Conservation (phyloP, 768 basidiomycete species). For the Russula griseocarnosa region DNA sequence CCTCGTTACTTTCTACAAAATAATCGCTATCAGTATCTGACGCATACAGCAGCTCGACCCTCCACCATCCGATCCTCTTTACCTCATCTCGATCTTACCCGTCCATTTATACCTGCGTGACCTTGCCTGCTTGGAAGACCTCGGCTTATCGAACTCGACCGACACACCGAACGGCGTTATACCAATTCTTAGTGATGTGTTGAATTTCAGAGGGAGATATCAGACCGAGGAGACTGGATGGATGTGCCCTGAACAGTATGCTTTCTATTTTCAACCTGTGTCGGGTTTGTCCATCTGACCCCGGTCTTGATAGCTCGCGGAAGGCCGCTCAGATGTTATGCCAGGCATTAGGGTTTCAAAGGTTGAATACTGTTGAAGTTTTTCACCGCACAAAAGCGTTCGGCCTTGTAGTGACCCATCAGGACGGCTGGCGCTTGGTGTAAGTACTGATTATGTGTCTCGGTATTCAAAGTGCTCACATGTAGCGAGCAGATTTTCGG, state of each 20-base stretch:
- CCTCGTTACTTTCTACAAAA: slow-evolving; percentile 26
- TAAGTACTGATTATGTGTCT: neutral
- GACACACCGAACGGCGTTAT: slow-evolving; percentile 45
- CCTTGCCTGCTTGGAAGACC: slow-evolving; percentile 61
- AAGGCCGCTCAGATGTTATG: slow-evolving; percentile 24
- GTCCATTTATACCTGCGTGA: slow-evolving; percentile 71
- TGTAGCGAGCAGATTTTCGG: slow-evolving; percentile 68
- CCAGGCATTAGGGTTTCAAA: slow-evolving; percentile 18
- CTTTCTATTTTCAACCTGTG: neutral
- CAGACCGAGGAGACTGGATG: slow-evolving; percentile 4
- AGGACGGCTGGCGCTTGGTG: slow-evolving; percentile 28
- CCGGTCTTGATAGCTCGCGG: slow-evolving; percentile 18
- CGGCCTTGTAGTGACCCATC: slow-evolving; percentile 23
- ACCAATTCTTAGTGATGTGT: slow-evolving; percentile 39
- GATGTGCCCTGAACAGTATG: slow-evolving; percentile 12
- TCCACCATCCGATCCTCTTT: slow-evolving; percentile 58
- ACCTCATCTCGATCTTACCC: slow-evolving; percentile 57
- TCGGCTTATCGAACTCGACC: slow-evolving; percentile 51
- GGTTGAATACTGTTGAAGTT: slow-evolving; percentile 23
- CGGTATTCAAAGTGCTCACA: slow-evolving; percentile 24
- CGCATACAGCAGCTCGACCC: slow-evolving; percentile 52
- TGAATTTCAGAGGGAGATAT: slow-evolving; percentile 8
- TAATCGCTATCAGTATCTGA: neutral
- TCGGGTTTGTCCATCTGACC: neutral
- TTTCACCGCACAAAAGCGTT: slow-evolving; percentile 27